phyloP scores from a whole-genome alignment of 441 rosid genomes.

The Jatropha podagrica region DNA sequence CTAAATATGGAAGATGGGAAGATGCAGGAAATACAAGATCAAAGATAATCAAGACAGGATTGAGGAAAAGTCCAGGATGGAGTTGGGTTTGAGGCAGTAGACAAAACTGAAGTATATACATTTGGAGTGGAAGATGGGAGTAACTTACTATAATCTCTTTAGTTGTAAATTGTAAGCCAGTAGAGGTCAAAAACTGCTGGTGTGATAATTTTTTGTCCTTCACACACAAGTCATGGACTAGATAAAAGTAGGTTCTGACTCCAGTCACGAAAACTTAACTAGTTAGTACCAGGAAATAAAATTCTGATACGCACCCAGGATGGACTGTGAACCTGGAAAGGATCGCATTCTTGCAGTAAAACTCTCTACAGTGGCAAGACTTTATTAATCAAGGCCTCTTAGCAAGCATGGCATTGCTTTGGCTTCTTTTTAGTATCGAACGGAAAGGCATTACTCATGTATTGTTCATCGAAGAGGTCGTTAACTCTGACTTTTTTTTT shows the following conservation, averaged over 20 bases:
- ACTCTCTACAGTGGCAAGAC: not conserved
- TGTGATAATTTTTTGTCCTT: not conserved
- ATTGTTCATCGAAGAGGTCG: not conserved
- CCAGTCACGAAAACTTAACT: not conserved
- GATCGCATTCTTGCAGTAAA: not conserved
- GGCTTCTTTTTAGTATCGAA: not conserved
- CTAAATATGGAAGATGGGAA: slow-evolving; percentile 39
- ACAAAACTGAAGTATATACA: not conserved
- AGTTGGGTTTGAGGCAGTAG: slow-evolving; percentile 41
- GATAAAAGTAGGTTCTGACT: not conserved
- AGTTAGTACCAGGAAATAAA: not conserved
- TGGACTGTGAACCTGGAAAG: not conserved
- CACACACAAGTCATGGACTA: not conserved
- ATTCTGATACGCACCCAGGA: not conserved
- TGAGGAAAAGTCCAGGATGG: slow-evolving; percentile 37
- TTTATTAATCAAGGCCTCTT: not conserved
- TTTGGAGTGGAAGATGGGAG: not conserved
- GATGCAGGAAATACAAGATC: slow-evolving; percentile 37
- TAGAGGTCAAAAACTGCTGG: not conserved
- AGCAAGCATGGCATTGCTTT: not conserved
- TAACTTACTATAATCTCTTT: not conserved
- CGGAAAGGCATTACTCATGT: not conserved
- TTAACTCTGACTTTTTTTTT: not conserved
- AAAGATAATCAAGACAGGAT: slow-evolving; percentile 28
- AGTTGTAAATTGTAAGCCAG: not conserved